These are phyloP conservation scores for Microbotryomycetes sp. DNA, from an alignment of 1,284 basidiomycete genomes.

Conservation along the genomic window DNA sequence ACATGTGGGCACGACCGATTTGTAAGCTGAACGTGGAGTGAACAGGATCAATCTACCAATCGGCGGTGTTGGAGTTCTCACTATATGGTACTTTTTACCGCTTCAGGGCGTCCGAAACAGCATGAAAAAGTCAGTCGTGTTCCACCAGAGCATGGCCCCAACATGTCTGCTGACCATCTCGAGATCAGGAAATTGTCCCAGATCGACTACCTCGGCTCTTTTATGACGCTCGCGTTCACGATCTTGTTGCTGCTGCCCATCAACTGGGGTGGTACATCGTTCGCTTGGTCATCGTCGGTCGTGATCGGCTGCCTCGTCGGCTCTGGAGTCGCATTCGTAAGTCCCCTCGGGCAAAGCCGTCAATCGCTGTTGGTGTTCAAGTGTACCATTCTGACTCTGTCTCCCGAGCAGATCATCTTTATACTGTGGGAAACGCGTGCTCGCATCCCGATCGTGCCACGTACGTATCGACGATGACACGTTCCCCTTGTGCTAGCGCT, in stretches of 20 bases:
- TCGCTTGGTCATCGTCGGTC: slow-evolving; percentile 40
- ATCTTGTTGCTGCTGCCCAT: slow-evolving; percentile 57
- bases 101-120: slow-evolving; percentile 57
- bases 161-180: background rate
- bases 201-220: slow-evolving; percentile 58
- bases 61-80: slow-evolving; percentile 49
- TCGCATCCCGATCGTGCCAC: slow-evolving; percentile 48
- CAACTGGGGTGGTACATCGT: slow-evolving; percentile 51
- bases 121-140: slow-evolving; percentile 40
- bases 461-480: slow-evolving; percentile 12
- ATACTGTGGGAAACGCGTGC: slow-evolving; percentile 67
- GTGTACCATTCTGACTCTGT: slow-evolving; percentile 54
- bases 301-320: slow-evolving; percentile 28
- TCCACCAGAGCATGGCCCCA: background rate
- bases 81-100: slow-evolving; percentile 57
- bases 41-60: slow-evolving; percentile 59
- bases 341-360: no score
- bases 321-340: background rate
- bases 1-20: background rate
- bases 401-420: slow-evolving; percentile 56
- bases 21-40: no score
- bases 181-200: slow-evolving; percentile 51
- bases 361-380: no score
- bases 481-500: background rate
- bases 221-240: slow-evolving; percentile 50